These are phyloP conservation scores for Solanum lignicaule DNA, from an alignment of 257 asterid species.

Conservation along the genomic window DNA sequence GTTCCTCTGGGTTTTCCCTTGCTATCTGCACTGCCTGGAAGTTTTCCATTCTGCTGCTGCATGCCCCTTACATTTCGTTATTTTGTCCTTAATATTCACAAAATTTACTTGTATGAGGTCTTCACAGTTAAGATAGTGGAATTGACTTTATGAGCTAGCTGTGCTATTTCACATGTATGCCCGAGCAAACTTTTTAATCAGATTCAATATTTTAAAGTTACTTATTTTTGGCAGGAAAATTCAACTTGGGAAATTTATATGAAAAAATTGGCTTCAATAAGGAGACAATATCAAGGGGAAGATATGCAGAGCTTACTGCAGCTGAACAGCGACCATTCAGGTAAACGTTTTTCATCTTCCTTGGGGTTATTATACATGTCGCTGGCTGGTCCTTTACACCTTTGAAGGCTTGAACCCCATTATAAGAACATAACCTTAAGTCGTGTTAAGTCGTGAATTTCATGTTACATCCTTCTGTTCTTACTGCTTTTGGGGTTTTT, in stretches of 20 bases:
- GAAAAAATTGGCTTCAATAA: slow-evolving; percentile 87
- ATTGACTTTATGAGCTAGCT: neutral
- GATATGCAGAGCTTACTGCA: slow-evolving; percentile 77
- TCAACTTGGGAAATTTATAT: slow-evolving; percentile 71
- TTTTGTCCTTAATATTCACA: neutral
- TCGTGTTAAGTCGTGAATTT: neutral
- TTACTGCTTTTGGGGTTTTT: neutral
- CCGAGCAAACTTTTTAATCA: neutral
- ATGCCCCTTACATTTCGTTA: neutral
- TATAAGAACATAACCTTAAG: neutral
- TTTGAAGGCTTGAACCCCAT: neutral
- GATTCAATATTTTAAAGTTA: neutral
- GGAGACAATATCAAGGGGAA: slow-evolving; percentile 88
- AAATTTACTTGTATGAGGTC: neutral
- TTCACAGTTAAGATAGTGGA: neutral
- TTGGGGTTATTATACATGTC: neutral
- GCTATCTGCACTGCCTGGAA: neutral
- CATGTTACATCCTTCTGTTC: neutral
- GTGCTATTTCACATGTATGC: neutral
- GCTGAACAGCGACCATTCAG: slow-evolving; percentile 96
- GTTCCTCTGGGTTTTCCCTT: neutral
- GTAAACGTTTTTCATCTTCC: slow-evolving; percentile 18
- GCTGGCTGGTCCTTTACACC: neutral
- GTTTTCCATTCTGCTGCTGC: neutral
- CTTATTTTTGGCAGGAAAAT: slow-evolving; percentile 54